phyloP scores from a whole-genome alignment of 1,139 yeast species.

The Diutina scorzettiae region DNA sequence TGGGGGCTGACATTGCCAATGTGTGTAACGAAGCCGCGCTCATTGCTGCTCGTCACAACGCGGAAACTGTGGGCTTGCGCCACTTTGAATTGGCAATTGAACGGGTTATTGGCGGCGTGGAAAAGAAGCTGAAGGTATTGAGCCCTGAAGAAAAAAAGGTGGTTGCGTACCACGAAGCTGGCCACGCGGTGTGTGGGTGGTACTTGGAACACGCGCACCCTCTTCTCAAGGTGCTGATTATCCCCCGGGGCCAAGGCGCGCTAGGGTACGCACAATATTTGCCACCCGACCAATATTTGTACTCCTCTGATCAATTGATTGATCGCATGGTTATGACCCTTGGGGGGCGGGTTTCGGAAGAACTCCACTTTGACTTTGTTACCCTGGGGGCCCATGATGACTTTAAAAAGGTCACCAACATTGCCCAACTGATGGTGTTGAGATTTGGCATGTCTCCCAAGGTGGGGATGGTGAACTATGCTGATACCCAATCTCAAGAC shows the following conservation, averaged over 20 bases:
- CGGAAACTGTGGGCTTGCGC: slow-evolving; percentile 38
- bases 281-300: slow-evolving; percentile 64
- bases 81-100: slow-evolving; percentile 78
- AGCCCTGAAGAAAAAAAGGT: slow-evolving; percentile 63
- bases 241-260: slow-evolving; percentile 79
- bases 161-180: slow-evolving; percentile 78
- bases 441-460: slow-evolving; percentile 66
- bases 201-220: slow-evolving; percentile 64
- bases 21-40: slow-evolving; percentile 77
- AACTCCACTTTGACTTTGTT: slow-evolving; percentile 62
- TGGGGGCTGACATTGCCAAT: slow-evolving; percentile 81
- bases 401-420: slow-evolving; percentile 64
- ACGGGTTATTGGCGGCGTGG: slow-evolving; percentile 72
- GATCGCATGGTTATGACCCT: slow-evolving; percentile 75
- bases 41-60: slow-evolving; percentile 63
- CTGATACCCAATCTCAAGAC: slow-evolving; percentile 31
- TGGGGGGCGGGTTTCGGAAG: slow-evolving; percentile 76
- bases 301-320: slow-evolving; percentile 51
- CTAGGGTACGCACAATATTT: slow-evolving; percentile 75
- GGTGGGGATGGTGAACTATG: slow-evolving; percentile 48
- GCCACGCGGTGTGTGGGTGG: slow-evolving; percentile 79
- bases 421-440: slow-evolving; percentile 71
- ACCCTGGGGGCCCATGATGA: slow-evolving; percentile 79
- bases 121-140: slow-evolving; percentile 55
- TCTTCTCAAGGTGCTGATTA: slow-evolving; percentile 64